A percentile compares a stretch with the other conserved stretches of the same genome.
These are phyloP conservation scores for Microsporum canis DNA, from an alignment of 2,329 filamentous ascomycete species.

Conservation along the genomic window DNA sequence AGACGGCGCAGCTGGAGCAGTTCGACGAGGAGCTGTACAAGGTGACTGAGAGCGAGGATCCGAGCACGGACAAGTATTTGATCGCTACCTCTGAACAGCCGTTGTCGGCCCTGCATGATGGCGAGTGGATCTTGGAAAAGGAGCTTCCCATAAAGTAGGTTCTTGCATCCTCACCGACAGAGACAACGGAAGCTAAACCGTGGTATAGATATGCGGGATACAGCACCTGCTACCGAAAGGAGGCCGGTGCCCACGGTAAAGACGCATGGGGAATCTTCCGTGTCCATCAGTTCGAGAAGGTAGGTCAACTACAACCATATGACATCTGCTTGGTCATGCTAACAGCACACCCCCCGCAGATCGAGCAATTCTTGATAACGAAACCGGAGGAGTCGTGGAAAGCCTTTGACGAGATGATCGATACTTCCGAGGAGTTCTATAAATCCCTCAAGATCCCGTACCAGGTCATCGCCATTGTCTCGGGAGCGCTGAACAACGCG, in stretches of 20 bases:
- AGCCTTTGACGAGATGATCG: slow-evolving; percentile 87
- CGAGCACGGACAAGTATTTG: slow-evolving; percentile 73
- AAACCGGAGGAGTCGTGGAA: slow-evolving; percentile 89
- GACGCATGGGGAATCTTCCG: slow-evolving; percentile 98
- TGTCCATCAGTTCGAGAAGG: slow-evolving; percentile 96
- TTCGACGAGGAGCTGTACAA: slow-evolving; percentile 99
- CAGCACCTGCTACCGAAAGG: slow-evolving; percentile 89
- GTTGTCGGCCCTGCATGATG: slow-evolving; percentile 80
- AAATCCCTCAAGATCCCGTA: slow-evolving; percentile 80
- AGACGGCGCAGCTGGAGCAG: slow-evolving; percentile 92
- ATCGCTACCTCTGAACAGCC: slow-evolving; percentile 90
- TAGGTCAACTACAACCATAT: slow-evolving; percentile 20
- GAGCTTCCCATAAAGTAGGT: slow-evolving; percentile 75
- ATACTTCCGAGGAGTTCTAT: slow-evolving; percentile 87
- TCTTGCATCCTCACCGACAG: neutral
- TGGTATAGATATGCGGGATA: slow-evolving; percentile 60
- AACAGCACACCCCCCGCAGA: slow-evolving; percentile 26
- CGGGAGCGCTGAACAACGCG: slow-evolving; percentile 85
- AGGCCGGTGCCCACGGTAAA: slow-evolving; percentile 81
- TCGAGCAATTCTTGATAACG: slow-evolving; percentile 68
- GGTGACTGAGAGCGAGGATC: slow-evolving; percentile 71
- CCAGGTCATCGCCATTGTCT: slow-evolving; percentile 86
- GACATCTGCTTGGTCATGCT: neutral
- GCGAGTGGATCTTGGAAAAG: slow-evolving; percentile 79
- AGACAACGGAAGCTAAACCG: neutral